Evolutionary conservation across 116 monocot genomes (phyloP), one percentile per base, ranked within the genome.

Genomic region (Dioscorea cayenensis): DNA sequence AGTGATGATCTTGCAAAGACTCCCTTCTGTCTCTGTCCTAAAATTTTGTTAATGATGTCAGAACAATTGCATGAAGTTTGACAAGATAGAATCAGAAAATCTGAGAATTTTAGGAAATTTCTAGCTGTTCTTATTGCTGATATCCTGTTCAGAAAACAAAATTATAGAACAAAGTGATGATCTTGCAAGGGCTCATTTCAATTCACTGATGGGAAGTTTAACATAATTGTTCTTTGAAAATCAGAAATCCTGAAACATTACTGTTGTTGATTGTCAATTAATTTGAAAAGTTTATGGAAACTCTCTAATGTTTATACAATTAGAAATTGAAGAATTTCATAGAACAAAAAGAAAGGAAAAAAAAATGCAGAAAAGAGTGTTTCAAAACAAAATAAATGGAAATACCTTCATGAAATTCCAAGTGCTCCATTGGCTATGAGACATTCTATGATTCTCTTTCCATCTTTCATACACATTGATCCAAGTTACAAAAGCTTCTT

Each of bases 21-120:
- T 3, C 86, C 96, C 82, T 88, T 90, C 77, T 90, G 90, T 64
- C 77, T 92, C 90, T 96, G 92, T 80, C 88, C 86, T 89, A 91
- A 86, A 81, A 76, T 79, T 81, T 79, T 66, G 67, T 77, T 59
- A 87, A 78, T 72, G 87, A 85, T 76, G 82, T 94, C 87, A 91
- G 87, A 67, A 84, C 67, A 70, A 32, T 73, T 64, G 64, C 77
- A 28, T 63, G 73, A 49, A 51, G 29, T 73, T 72, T 59, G 20
- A 62, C 7, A 22, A 62, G 7, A 23, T 2, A 23, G 22, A 62
- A 62, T 6, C 20, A 62, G 10, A 62, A 27, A 62, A 5, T 62
- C 6, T 60, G 18, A 18, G 19, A 14, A n/a, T 14, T 14, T 51
- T 1, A 3, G 0, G 51, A 51, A 51, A 51, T 51, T 51, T 11